phyloP scores from a whole-genome alignment of 495 filamentous ascomycete genomes.

The Daldinia decipiens region DNA sequence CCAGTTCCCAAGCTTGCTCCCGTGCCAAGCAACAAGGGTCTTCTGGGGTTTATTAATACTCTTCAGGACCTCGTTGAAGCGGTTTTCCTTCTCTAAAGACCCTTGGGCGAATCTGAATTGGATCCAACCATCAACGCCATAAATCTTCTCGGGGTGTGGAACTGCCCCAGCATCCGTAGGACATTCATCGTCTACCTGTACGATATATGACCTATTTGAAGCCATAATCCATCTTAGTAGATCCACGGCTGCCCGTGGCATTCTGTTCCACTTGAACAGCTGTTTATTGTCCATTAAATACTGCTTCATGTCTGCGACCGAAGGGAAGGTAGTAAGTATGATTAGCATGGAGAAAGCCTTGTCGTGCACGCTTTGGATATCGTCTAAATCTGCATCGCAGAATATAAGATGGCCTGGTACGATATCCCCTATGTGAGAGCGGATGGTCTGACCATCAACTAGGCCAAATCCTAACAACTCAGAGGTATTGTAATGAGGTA shows the following conservation, averaged over 20 bases:
- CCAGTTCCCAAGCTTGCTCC: conserved; percentile 82
- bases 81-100: conserved; percentile 86
- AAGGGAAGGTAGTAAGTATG: conserved; percentile 75
- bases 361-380: conserved; percentile 32
- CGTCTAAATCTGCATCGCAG: conserved; percentile 51
- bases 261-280: conserved; percentile 69
- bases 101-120: conserved; percentile 93
- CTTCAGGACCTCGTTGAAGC: conserved; percentile 75
- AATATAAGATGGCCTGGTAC: conserved; percentile 36
- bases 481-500: background rate
- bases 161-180: conserved; percentile 31
- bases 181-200: conserved; percentile 61
- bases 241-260: conserved; percentile 73
- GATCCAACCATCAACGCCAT: conserved; percentile 72
- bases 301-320: conserved; percentile 67
- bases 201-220: conserved; percentile 88
- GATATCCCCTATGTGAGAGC: background rate
- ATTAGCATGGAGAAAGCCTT: conserved; percentile 67
- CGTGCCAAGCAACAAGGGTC: conserved; percentile 54
- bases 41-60: conserved; percentile 48
- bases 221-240: conserved; percentile 90
- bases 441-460: background rate
- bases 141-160: conserved; percentile 62
- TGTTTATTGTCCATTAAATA: conserved; percentile 62
- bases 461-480: background rate